These are phyloP conservation scores for Poa annua DNA, from an alignment of 176 grass and related monocot species.

Conservation along the genomic window DNA sequence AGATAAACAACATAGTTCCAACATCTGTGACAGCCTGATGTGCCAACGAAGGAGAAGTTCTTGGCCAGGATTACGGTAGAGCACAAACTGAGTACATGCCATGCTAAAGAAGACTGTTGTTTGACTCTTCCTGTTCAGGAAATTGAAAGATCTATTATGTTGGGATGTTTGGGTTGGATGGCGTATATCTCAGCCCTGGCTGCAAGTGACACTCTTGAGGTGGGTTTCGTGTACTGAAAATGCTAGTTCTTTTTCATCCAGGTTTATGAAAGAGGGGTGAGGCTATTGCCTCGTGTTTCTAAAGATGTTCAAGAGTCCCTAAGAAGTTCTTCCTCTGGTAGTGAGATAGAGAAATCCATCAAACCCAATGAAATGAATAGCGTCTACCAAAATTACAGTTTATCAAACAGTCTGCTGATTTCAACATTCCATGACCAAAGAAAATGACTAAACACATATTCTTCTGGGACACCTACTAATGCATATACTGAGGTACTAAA, in stretches of 20 bases:
- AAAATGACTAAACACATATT: not conserved
- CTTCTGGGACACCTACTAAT: not conserved
- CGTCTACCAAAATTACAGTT: not conserved
- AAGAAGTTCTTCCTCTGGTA: not conserved
- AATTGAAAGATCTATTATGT: not conserved
- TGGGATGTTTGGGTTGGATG: not conserved
- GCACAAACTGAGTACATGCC: not conserved
- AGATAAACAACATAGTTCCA: slow-evolving; percentile 9
- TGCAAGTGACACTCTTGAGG: not conserved
- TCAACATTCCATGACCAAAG: not conserved
- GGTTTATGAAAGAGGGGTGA: no score
- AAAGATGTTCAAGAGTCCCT: not conserved
- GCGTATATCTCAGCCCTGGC: not conserved
- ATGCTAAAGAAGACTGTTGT: not conserved
- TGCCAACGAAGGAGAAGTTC: slow-evolving; percentile 21
- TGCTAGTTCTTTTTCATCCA: no score
- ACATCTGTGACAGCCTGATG: not conserved
- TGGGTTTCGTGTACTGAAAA: no score
- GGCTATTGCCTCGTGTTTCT: not conserved
- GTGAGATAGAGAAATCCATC: not conserved
- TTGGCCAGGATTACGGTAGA: not conserved
- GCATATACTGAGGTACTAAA: not conserved
- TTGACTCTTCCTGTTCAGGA: not conserved
- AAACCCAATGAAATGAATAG: not conserved
- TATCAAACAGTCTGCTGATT: not conserved